These are phyloP conservation scores for Botrytis fragariae DNA, from an alignment of 2,329 filamentous ascomycete species.

Conservation along the genomic window DNA sequence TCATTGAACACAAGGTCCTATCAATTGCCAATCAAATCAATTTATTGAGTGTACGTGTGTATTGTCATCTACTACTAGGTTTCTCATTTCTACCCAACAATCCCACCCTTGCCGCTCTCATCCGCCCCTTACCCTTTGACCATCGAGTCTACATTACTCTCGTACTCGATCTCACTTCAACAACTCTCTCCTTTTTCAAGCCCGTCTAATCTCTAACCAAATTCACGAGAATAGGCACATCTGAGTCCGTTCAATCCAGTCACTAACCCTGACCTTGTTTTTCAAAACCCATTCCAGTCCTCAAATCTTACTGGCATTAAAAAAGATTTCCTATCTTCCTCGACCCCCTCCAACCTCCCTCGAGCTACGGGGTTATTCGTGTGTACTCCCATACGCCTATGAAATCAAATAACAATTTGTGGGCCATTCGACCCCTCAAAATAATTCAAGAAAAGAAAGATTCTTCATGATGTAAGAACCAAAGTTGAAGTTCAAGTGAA, in stretches of 20 bases:
- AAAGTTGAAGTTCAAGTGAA: background rate
- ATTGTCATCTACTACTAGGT: background rate
- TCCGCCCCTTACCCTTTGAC: no score
- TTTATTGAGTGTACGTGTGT: conserved; percentile 7
- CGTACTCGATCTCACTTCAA: background rate
- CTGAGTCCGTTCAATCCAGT: background rate
- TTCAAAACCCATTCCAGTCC: background rate
- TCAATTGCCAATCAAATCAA: background rate
- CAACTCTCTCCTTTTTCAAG: background rate
- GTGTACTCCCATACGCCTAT: conserved; percentile 13
- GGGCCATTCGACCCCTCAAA: background rate
- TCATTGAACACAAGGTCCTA: background rate
- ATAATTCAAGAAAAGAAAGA: conserved; percentile 2
- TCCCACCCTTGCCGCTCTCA: background rate
- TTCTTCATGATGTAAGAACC: background rate
- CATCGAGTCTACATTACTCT: background rate
- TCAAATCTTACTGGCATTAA: background rate
- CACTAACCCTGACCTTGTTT: background rate
- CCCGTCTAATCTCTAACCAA: background rate
- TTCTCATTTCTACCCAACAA: background rate
- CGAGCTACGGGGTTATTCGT: background rate
- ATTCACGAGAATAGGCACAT: background rate
- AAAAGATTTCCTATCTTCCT: background rate
- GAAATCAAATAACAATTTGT: conserved; percentile 15
- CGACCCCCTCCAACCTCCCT: background rate